phyloP scores from a whole-genome alignment of 495 filamentous ascomycete species.

The Podospora didyma region DNA sequence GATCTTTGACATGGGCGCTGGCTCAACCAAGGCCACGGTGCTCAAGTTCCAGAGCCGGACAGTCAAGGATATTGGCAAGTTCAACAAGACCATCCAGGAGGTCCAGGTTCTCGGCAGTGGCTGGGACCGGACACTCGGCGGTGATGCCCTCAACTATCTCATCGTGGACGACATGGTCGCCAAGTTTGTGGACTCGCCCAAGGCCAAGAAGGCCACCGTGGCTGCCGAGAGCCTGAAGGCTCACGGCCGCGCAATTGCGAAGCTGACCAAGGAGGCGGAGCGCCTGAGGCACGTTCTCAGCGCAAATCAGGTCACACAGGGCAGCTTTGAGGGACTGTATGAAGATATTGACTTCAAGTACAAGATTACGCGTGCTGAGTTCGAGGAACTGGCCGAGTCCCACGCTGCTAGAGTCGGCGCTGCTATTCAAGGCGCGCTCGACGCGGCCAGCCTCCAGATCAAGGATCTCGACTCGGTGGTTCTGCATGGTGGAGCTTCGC shows the following conservation, averaged over 20 bases:
- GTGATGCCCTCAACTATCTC: conserved; percentile 81
- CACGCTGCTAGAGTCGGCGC: conserved; percentile 63
- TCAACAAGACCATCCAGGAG: conserved; percentile 96
- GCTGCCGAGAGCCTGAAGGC: conserved; percentile 55
- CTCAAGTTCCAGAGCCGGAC: conserved; percentile 82
- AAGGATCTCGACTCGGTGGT: conserved; percentile 85
- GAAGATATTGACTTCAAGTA: conserved; percentile 92
- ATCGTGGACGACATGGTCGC: conserved; percentile 84
- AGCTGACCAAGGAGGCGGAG: conserved; percentile 89
- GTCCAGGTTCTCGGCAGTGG: conserved; percentile 79
- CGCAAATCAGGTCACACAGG: conserved; percentile 78
- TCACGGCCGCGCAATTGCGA: conserved; percentile 81
- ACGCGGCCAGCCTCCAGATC: conserved; percentile 65
- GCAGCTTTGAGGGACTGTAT: conserved; percentile 82
- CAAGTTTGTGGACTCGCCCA: conserved; percentile 67
- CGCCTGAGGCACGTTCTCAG: conserved; percentile 84
- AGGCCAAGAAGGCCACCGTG: conserved; percentile 64
- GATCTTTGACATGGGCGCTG: conserved; percentile 97
- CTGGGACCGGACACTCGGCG: conserved; percentile 87
- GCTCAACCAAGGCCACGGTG: conserved; percentile 92
- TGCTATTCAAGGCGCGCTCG: conserved; percentile 71
- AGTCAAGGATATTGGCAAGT: conserved; percentile 88
- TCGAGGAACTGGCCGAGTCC: conserved; percentile 73
- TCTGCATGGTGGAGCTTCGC: conserved; percentile 83
- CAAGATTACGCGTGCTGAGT: conserved; percentile 75